These are phyloP conservation scores for Sarcodon aspratus DNA, from an alignment of 768 basidiomycete genomes.

Conservation along the genomic window DNA sequence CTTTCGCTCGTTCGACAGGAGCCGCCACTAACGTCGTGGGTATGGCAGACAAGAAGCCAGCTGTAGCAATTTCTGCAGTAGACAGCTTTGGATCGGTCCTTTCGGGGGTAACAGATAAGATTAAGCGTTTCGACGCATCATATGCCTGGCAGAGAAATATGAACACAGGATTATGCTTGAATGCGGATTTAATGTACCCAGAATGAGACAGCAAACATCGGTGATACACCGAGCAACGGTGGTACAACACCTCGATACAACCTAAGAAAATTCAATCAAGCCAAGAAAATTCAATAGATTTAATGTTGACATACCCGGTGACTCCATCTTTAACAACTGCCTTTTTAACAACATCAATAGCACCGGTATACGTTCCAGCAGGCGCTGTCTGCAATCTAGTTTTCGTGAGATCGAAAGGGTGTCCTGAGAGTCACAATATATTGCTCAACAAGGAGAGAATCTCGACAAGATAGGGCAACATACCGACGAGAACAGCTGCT, in stretches of 20 bases:
- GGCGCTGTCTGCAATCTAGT: conserved; percentile 91
- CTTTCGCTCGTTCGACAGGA: conserved; percentile 95
- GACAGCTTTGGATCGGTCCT: conserved; percentile 54
- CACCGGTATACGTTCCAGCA: conserved; percentile 83
- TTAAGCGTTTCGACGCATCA: conserved; percentile 83
- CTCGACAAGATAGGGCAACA: conserved; percentile 17
- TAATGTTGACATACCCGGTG: conserved; percentile 46
- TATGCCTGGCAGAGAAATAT: conserved; percentile 53
- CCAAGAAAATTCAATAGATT: not conserved
- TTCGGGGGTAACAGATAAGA: conserved; percentile 69
- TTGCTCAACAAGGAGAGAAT: not conserved
- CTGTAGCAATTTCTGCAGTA: conserved; percentile 72
- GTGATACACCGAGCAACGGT: conserved; percentile 88
- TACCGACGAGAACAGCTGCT: conserved; percentile 82
- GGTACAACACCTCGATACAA: conserved; percentile 91
- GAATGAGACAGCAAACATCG: conserved; percentile 96
- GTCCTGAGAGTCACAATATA: conserved; percentile 37
- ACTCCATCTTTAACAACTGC: conserved; percentile 86
- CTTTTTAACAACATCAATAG: conserved; percentile 88
- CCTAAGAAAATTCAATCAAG: conserved; percentile 24
- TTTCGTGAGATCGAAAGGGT: conserved; percentile 96
- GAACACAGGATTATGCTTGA: not conserved
- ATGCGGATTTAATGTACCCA: conserved; percentile 49
- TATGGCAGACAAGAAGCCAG: conserved; percentile 90
- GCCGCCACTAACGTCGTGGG: conserved; percentile 90